A percentile compares a stretch with the other conserved stretches of the same genome.
Evolutionary conservation across 2,329 filamentous ascomycete species (phyloP).

Genomic region (Colletotrichum somersetense): DNA sequence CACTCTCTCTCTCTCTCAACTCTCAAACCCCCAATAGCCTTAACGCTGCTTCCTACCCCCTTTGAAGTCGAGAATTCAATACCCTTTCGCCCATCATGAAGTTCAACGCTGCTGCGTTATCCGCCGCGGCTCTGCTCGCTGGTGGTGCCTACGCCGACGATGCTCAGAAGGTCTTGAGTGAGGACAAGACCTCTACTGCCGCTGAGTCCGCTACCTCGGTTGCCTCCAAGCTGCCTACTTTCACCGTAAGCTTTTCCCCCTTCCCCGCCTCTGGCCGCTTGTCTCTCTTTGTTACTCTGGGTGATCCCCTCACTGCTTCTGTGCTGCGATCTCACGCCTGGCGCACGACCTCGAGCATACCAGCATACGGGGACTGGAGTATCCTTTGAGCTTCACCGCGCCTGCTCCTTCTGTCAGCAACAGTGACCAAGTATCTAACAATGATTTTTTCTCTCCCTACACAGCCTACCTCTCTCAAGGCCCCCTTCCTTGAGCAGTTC

Average conservation of each 20-base stretch:
- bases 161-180: constrained; percentile 67
- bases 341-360: constrained; percentile 29
- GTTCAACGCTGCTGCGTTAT: constrained; percentile 82
- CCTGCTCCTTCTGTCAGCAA: not conserved
- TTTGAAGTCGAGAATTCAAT: constrained; percentile 23
- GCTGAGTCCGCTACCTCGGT: constrained; percentile 67
- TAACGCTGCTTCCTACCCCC: constrained; percentile 14
- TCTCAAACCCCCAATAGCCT: constrained; percentile 26
- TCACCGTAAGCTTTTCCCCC: constrained; percentile 77
- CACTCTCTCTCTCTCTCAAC: not conserved
- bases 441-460: constrained; percentile 2
- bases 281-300: constrained; percentile 22
- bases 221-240: constrained; percentile 79
- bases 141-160: constrained; percentile 78
- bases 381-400: constrained; percentile 21
- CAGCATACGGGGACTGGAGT: constrained; percentile 31
- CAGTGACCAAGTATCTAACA: constrained; percentile 10
- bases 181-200: constrained; percentile 58
- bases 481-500: constrained; percentile 98
- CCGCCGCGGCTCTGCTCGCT: constrained; percentile 80
- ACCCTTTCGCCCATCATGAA: constrained; percentile 73
- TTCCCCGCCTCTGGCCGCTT: not conserved
- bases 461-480: constrained; percentile 89
- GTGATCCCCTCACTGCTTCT: constrained; percentile 8
- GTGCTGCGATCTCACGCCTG: constrained; percentile 11